phyloP scores from a whole-genome alignment of 225 moss, liverwort and hornwort species.

The Marchantia polymorpha region DNA sequence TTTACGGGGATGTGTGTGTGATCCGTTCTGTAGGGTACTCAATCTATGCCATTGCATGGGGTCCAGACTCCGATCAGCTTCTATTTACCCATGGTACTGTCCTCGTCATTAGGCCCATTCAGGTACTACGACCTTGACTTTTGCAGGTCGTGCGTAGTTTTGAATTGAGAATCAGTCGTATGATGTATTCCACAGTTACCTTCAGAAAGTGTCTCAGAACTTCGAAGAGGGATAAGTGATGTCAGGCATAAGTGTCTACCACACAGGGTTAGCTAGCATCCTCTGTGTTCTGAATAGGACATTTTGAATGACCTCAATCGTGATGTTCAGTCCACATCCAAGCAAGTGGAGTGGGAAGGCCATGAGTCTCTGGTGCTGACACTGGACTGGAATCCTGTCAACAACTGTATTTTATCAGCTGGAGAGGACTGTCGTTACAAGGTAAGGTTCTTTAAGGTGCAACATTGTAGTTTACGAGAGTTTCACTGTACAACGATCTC shows the following conservation, averaged over 20 bases:
- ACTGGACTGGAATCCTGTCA: slow-evolving; percentile 84
- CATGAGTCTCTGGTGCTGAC: slow-evolving; percentile 71
- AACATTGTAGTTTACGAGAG: no score
- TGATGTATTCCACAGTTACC: background rate
- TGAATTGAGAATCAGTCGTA: background rate
- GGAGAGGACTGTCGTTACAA: slow-evolving; percentile 86
- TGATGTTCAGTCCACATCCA: slow-evolving; percentile 51
- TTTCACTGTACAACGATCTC: background rate
- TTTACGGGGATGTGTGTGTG: background rate
- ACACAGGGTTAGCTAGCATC: background rate
- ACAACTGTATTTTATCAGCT: slow-evolving; percentile 70
- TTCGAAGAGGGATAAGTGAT: background rate
- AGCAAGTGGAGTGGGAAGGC: slow-evolving; percentile 70
- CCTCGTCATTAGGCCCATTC: slow-evolving; percentile 71
- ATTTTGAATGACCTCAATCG: background rate
- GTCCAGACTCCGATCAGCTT: slow-evolving; percentile 74
- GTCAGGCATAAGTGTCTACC: background rate
- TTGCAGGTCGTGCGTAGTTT: background rate
- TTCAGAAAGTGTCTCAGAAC: background rate
- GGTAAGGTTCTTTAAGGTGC: slow-evolving; percentile 47
- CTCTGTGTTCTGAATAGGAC: background rate
- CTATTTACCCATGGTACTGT: slow-evolving; percentile 64
- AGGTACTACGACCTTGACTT: slow-evolving; percentile 35
- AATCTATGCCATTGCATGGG: slow-evolving; percentile 82
- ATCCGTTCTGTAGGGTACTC: slow-evolving; percentile 49